Evolutionary conservation across 2,329 filamentous ascomycete species (phyloP).

Genomic region (Fonsecaea erecta): DNA sequence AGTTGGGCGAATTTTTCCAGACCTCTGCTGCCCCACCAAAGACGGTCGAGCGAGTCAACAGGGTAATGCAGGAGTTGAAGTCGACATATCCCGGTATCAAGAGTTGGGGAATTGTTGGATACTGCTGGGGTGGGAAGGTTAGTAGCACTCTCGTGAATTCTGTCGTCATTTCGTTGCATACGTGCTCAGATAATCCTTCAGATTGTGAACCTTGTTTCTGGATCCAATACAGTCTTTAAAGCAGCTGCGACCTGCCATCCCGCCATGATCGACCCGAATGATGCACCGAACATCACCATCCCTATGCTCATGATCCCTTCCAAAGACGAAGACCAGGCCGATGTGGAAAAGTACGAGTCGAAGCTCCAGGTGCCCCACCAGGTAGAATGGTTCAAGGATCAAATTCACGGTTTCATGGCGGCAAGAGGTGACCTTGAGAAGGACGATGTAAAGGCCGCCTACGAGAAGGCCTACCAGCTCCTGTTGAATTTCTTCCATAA

Average conservation of each 20-base stretch:
- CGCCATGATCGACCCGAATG: constrained; percentile 64
- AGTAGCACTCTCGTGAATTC: not conserved
- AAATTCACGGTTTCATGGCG: constrained; percentile 56
- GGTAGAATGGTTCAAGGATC: constrained; percentile 50
- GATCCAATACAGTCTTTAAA: constrained; percentile 62
- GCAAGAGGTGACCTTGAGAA: constrained; percentile 49
- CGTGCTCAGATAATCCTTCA: constrained; percentile 7
- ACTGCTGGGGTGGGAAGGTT: constrained; percentile 62
- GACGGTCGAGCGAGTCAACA: constrained; percentile 60
- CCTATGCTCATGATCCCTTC: constrained; percentile 63
- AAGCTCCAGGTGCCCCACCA: constrained; percentile 47
- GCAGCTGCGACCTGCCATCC: constrained; percentile 62
- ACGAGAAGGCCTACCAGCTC: constrained; percentile 50
- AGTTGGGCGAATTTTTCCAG: constrained; percentile 64
- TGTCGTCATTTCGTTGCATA: not conserved
- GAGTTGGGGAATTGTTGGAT: constrained; percentile 64
- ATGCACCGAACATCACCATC: constrained; percentile 60
- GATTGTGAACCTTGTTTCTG: constrained; percentile 57
- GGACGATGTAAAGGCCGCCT: constrained; percentile 48
- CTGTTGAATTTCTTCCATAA: constrained; percentile 49
- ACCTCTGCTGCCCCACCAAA: constrained; percentile 62
- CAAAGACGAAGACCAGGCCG: constrained; percentile 61
- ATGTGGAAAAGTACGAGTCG: constrained; percentile 47
- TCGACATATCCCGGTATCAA: constrained; percentile 53
- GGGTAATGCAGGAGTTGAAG: constrained; percentile 60